Base-by-base conservation (phyloP, 2,329 filamentous ascomycete genomes). In the Alternaria tenuissima region DNA sequence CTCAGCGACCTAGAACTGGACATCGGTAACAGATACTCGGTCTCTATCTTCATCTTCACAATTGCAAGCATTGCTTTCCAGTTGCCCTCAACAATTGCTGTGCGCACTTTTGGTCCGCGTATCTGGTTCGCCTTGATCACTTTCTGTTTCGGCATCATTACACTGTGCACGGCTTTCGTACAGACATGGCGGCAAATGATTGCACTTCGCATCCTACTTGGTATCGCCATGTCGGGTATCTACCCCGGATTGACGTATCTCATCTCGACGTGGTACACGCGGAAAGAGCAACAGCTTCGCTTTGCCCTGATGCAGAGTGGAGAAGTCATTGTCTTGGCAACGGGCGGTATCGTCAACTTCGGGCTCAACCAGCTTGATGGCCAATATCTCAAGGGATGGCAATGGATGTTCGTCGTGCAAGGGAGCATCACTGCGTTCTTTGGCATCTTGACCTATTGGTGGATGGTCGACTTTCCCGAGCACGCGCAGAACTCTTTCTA, bases 31-130 rank as follows among this genome's bases (percentile, higher is more conserved):
- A 83, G 89, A 39, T 92, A 89, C 67, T 89, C 87, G 1, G 85
- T 91, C 5, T 85, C 88, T 22, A 91, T 92, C 58, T 89, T 91
- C 79, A 90, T 91, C 73, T 91, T 91, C 76, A 91, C 89, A 9
- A 84, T 91, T 56, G 83, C 88, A 5, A 88, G 85, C 68, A 88
- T 92, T 41, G 83, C 84, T 9, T 91, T 90, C 69, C 89, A 91
- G 73, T 79, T 91, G 7, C 89, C 89, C 0, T 88, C 87, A 2
- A 91, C 89, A 0, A 83, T 91, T 44, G 86, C 88, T 1, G 87
- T 91, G 28, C 83, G 89, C 47, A 83, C 86, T 1, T 81, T 90
- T 49, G 89, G 89, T 0, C 90, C 89, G 0, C 82, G 89, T 14
- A 72, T 85, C 51, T 89, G 86, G 84, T 89, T 91, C 70, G 78